Percentiles rank a stretch among this genome's conserved stretches.
Evolutionary conservation across 2,329 filamentous ascomycete species (phyloP).

Genomic region (Alternaria sp.): DNA sequence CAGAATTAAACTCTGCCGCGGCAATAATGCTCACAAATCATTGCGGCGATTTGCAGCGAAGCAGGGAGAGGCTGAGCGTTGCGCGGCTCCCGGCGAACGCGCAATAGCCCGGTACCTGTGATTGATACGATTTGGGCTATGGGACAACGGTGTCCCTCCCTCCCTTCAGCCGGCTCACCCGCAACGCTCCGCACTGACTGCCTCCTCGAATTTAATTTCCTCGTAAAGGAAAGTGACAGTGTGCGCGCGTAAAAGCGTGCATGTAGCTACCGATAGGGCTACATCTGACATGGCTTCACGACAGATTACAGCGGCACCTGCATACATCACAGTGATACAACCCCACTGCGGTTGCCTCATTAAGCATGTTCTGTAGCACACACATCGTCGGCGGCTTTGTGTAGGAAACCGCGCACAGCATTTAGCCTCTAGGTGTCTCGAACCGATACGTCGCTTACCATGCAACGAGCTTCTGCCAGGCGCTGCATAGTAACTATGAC

Average conservation of each 20-base stretch:
- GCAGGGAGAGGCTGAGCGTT: slow-evolving; percentile 13
- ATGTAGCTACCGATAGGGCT: slow-evolving; percentile 20
- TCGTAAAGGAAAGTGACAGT: slow-evolving; percentile 5
- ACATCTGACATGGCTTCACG: slow-evolving; percentile 31
- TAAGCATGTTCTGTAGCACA: slow-evolving; percentile 21
- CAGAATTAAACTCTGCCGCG: slow-evolving; percentile 15
- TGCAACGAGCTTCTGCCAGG: slow-evolving; percentile 20
- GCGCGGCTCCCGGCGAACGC: slow-evolving; percentile 20
- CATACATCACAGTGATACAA: slow-evolving; percentile 24
- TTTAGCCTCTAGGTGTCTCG: slow-evolving; percentile 7
- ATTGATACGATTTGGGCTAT: slow-evolving; percentile 33
- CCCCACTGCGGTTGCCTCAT: slow-evolving; percentile 10
- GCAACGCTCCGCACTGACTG: slow-evolving; percentile 5
- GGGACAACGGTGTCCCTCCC: slow-evolving; percentile 32
- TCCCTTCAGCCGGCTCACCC: slow-evolving; percentile 37
- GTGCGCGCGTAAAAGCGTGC: slow-evolving; percentile 22
- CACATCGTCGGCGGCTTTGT: slow-evolving; percentile 25
- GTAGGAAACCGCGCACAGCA: slow-evolving; percentile 15
- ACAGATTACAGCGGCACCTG: slow-evolving; percentile 21
- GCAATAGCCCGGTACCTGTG: slow-evolving; percentile 31
- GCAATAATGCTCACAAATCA: slow-evolving; percentile 17
- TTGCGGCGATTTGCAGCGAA: slow-evolving; percentile 4
- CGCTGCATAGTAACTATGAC: slow-evolving; percentile 1
- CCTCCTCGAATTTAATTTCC: slow-evolving; percentile 9
- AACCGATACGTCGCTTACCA: slow-evolving; percentile 2